phyloP scores from a whole-genome alignment of 495 filamentous ascomycete genomes.

The Aspergillus wentii region DNA sequence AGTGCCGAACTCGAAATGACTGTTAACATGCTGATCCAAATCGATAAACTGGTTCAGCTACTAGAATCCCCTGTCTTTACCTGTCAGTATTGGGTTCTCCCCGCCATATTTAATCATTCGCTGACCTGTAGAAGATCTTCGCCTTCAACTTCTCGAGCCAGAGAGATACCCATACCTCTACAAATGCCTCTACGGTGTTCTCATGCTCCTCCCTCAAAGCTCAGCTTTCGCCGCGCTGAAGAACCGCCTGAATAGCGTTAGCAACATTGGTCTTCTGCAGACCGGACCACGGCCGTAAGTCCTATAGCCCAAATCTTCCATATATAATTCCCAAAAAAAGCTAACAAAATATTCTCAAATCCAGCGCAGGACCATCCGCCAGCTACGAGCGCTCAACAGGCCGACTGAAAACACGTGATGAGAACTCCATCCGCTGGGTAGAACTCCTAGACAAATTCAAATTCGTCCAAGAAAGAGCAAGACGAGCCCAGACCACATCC shows the following conservation, averaged over 20 bases:
- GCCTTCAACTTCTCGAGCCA: conserved; percentile 95
- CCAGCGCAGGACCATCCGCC: conserved; percentile 11
- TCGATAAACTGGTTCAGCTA: conserved; percentile 97
- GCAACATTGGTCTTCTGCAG: conserved; percentile 93
- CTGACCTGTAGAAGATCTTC: too few species aligned
- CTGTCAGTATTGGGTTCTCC: conserved; percentile 53
- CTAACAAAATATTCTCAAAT: conserved; percentile 4
- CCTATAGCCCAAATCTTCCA: conserved; percentile 6
- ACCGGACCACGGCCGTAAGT: conserved; percentile 78
- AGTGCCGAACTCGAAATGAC: conserved; percentile 99
- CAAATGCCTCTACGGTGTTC: conserved; percentile 94
- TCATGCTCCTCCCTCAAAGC: conserved; percentile 97
- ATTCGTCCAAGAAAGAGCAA: conserved; percentile 75
- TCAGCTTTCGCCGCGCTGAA: conserved; percentile 96
- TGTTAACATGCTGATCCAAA: conserved; percentile 96
- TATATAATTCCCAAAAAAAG: conserved; percentile 14
- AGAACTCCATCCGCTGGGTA: conserved; percentile 80
- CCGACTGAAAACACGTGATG: conserved; percentile 77
- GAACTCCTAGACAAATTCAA: conserved; percentile 97
- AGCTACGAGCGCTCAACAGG: conserved; percentile 60
- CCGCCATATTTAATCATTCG: too few species aligned
- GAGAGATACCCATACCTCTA: conserved; percentile 95
- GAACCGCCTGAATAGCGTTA: conserved; percentile 93
- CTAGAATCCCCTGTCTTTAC: conserved; percentile 98
- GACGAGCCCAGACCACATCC: conserved; percentile 42